These are phyloP conservation scores for Coix lacrymajobi DNA, from an alignment of 176 grass and related monocot genomes.

Conservation along the genomic window DNA sequence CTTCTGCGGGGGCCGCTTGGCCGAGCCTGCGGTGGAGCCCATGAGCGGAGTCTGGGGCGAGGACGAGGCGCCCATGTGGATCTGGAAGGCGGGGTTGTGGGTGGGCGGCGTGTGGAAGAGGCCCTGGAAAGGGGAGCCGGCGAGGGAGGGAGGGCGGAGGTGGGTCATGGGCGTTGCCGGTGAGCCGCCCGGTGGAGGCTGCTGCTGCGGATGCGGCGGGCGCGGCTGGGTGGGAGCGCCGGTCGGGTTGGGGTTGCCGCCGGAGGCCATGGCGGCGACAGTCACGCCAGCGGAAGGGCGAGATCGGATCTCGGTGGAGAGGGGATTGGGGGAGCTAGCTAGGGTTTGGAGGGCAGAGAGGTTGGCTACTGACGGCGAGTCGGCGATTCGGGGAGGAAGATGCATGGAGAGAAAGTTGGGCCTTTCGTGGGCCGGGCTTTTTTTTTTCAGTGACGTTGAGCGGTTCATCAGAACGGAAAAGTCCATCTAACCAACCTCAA, in stretches of 20 bases:
- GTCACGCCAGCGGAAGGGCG: not conserved
- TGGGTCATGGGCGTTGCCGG: slow-evolving; percentile 51
- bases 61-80: slow-evolving; percentile 51
- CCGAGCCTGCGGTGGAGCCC: slow-evolving; percentile 29
- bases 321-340: slow-evolving; percentile 32
- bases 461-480: too few relatives aligned
- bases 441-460: not conserved
- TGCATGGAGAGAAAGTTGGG: not conserved
- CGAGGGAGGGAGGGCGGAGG: slow-evolving; percentile 54
- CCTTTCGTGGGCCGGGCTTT: slow-evolving; percentile 11
- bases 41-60: slow-evolving; percentile 40
- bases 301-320: slow-evolving; percentile 33
- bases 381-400: not conserved
- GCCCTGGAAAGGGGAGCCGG: slow-evolving; percentile 51
- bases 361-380: not conserved
- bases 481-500: too few relatives aligned
- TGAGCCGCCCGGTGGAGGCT: slow-evolving; percentile 27
- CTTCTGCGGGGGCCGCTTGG: slow-evolving; percentile 76
- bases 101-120: slow-evolving; percentile 59
- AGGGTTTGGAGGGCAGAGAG: slow-evolving; percentile 30
- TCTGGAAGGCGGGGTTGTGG: slow-evolving; percentile 80
- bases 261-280: slow-evolving; percentile 35
- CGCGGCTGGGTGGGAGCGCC: slow-evolving; percentile 22
- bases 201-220: slow-evolving; percentile 17
- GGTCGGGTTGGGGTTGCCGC: slow-evolving; percentile 32